Conservation (phyloP, 2,329 filamentous ascomycete genomes). For the Emergomyces africanus region DNA sequence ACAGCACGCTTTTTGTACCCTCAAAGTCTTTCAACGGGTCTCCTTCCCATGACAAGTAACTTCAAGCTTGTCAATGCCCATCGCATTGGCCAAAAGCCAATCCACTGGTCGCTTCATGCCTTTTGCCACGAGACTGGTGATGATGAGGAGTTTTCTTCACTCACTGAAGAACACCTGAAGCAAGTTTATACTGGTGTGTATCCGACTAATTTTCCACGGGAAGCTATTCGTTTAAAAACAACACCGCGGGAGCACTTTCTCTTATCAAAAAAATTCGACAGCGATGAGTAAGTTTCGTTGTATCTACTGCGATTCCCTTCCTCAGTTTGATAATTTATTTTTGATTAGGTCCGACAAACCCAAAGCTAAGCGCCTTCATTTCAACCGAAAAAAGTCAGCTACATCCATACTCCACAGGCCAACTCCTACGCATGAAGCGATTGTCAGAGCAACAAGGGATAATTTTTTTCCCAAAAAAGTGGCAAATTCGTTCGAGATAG, state of each 20-base stretch:
- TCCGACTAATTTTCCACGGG: background rate
- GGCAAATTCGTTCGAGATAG: background rate
- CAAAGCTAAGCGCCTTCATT: background rate
- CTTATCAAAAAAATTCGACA: background rate
- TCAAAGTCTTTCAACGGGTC: background rate
- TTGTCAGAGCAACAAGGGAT: background rate
- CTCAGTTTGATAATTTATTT: background rate
- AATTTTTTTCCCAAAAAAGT: too few species aligned
- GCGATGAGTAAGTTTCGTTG: background rate
- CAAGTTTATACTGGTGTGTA: background rate
- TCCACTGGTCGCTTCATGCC: background rate
- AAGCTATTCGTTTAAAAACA: background rate
- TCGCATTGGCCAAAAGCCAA: background rate
- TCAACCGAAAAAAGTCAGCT: background rate
- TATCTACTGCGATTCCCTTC: background rate
- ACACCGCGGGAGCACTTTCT: background rate
- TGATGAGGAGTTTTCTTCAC: background rate
- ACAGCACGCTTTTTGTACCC: background rate
- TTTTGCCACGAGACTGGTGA: background rate
- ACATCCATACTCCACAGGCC: background rate
- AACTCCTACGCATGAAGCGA: background rate
- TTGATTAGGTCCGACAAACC: background rate
- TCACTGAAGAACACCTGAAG: background rate
- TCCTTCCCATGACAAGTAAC: background rate
- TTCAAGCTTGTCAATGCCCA: too few species aligned